Base-by-base conservation (phyloP, 805 yeast genomes). In the Wickerhamomyces xylosicus region DNA sequence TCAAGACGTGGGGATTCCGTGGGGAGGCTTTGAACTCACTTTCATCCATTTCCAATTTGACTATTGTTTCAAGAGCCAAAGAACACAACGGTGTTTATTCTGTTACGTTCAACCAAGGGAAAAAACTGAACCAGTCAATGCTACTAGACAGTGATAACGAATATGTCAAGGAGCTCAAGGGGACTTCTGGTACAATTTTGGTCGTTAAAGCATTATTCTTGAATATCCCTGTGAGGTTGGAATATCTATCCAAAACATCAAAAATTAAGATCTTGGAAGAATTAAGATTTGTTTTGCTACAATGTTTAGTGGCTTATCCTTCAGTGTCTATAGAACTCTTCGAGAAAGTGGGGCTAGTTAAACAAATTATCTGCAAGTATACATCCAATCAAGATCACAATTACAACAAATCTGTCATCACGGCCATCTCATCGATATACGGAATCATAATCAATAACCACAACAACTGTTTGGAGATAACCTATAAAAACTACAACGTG, bases 11-110 rank as follows among this genome's bases (percentile, higher is more conserved):
- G 46, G 95, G 95, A 1, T 83, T 78, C 51, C 66, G 84, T 36
- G 95, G 95, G 1, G 83, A 79, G 47, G 82, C 92, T 0, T 47
- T 85, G 15, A 62, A 66, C 38, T 67, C 79, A 1, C 59, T 85
- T 3, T 56, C 72, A n/a, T 62, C 67, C 0, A 49, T 74, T 6
- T 61, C 79, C 0, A 54, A 64, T 13, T 42, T 76, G n/a, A 49
- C 64, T 0, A 54, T 85, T 1, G 53, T 66, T 1, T 70, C 90
- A 0, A 72, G 69, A 42, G 46, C 57, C 0, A 41, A 39, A 14
- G 56, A 50, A 5, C 54, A 46, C 39, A 56, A 54, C 35, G 49
- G 53, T 6, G 45, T 61, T 0, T 64, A 63, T 54, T 41, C 44
- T 22, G 36, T 44, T 9, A 36, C 39, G 17, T 33, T 37, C 19